Evolutionary conservation across 2,329 filamentous ascomycete genomes (phyloP), one percentile per base, ranked within the genome.

Genomic region (Fusarium tuaranense): DNA sequence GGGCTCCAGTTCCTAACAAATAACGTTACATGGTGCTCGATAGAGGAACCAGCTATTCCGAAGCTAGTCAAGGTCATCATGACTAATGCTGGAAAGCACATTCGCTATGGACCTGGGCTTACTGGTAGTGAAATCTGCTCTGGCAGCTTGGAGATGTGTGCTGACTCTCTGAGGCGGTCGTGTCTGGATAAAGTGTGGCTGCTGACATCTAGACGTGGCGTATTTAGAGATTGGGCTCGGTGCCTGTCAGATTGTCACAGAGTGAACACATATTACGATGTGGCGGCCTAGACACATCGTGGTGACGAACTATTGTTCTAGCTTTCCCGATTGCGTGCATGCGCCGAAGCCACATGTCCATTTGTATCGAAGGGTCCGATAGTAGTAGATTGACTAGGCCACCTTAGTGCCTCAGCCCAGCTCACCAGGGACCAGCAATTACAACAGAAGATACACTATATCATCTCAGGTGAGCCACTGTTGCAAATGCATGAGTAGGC

Each of bases 51-150:
- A 8, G 58, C 76, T 1, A 71, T 71, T 34, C 38, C 38, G 1
- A 57, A 57, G 2, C 4, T 6, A 1, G 57, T 71, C 9, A 67
- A 27, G n/a, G 51, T 36, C 2, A 73, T 76, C 10, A 66, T 76
- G 58, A 76, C 74, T 0, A 76, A 75, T 22, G 76, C 71, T 13
- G 69, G 67, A 1, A 76, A 76, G 34, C 71, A 73, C 22, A 71
- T 71, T 5, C 71, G 74, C 27, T 76, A 76, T 34, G 67, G 74
- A 0, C 74, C 74, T 0, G 74, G 71, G 0, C 57, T 76, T 1
- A 76, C 74, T 2, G 71, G 74, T 12, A 67, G 69, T 25, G 18
- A 65, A 25, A 57, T 71, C 22, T 30, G 20, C 1, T 71, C 68
- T 63, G 69, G 69, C 2, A 71, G 20, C 18, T 30, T 71, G 16